Evolutionary conservation across 441 rosid species (phyloP).

Genomic region (Gossypium aridum): DNA sequence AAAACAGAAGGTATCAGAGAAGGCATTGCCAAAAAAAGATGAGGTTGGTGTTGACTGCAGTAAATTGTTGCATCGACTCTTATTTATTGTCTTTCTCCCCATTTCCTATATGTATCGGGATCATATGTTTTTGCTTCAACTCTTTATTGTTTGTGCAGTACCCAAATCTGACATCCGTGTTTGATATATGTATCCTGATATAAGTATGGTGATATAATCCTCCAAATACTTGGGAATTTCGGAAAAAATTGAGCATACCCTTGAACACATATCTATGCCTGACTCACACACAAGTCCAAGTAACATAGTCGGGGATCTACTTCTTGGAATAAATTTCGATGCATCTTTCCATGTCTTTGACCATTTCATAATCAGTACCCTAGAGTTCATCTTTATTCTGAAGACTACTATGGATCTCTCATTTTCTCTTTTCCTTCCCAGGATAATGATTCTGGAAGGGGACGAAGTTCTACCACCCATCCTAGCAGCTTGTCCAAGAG

Average conservation of each 20-base stretch:
- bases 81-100: background rate
- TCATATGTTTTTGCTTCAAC: background rate
- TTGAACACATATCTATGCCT: background rate
- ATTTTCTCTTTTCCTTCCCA: background rate
- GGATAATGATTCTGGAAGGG: slow-evolving; percentile 36
- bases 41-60: slow-evolving; percentile 13
- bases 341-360: background rate
- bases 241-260: background rate
- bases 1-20: slow-evolving; percentile 37
- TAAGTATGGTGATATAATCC: background rate
- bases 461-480: slow-evolving; percentile 38
- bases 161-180: background rate
- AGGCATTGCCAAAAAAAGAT: slow-evolving; percentile 38
- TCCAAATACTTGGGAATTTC: background rate
- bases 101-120: background rate
- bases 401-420: background rate
- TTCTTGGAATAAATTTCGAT: background rate
- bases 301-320: background rate
- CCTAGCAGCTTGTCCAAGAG: slow-evolving; percentile 48
- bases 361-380: background rate
- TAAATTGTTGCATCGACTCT: background rate
- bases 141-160: background rate
- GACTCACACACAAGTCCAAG: background rate
- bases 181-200: background rate
- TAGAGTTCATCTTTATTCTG: background rate